Percentiles rank a stretch among this genome's conserved stretches.
Evolutionary conservation across 306 rosid genomes (phyloP).

Genomic region (Trifolium pratense): DNA sequence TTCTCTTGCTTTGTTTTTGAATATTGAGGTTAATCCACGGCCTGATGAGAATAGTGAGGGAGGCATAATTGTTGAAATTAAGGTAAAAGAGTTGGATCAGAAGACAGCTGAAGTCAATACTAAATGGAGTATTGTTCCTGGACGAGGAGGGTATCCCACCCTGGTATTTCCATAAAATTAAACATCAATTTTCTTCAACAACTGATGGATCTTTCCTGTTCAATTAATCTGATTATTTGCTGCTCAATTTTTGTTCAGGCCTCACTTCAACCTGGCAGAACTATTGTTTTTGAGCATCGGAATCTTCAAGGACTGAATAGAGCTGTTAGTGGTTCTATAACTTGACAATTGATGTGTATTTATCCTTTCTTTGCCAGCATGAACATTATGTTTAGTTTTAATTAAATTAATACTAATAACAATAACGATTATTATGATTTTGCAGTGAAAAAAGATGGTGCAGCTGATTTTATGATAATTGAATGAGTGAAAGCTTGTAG

Average conservation of each 20-base stretch:
- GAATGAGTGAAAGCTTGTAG: too few species aligned
- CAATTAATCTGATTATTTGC: slow-evolving; percentile 32
- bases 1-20: slow-evolving; percentile 86
- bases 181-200: not conserved
- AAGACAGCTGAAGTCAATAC: slow-evolving; percentile 94
- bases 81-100: slow-evolving; percentile 89
- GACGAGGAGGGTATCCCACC: slow-evolving; percentile 92
- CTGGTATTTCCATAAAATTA: slow-evolving; percentile 56
- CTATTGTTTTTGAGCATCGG: slow-evolving; percentile 82
- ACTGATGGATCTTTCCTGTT: slow-evolving; percentile 1
- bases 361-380: too few species aligned
- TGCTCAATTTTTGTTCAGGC: slow-evolving; percentile 64
- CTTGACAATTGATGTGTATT: too few species aligned
- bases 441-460: too few species aligned
- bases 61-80: slow-evolving; percentile 90
- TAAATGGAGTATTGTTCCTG: slow-evolving; percentile 97
- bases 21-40: slow-evolving; percentile 94
- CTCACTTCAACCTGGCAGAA: slow-evolving; percentile 97
- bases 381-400: too few species aligned
- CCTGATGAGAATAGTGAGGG: slow-evolving; percentile 96
- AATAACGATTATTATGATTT: too few species aligned
- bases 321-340: slow-evolving; percentile 78
- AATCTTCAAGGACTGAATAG: slow-evolving; percentile 85
- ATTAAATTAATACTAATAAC: too few species aligned
- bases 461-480: too few species aligned